These are phyloP conservation scores for Chaetomium sp. DNA, from an alignment of 2,329 filamentous ascomycete genomes.

Conservation along the genomic window DNA sequence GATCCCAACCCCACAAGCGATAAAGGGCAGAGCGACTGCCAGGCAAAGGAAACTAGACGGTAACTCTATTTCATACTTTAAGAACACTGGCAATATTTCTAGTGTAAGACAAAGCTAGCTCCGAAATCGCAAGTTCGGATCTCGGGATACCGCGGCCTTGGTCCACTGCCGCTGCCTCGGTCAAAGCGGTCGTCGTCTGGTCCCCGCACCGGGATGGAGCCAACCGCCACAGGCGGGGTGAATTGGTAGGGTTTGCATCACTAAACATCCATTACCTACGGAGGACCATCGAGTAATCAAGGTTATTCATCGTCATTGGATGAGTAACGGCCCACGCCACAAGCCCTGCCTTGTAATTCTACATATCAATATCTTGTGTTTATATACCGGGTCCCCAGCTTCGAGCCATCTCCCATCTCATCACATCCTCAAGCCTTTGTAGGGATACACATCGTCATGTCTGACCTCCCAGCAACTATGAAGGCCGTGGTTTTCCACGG, in stretches of 20 bases:
- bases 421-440: neutral
- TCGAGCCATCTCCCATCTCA: neutral
- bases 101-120: neutral
- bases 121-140: conserved; percentile 15
- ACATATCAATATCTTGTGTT: neutral
- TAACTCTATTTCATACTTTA: neutral
- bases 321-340: conserved; percentile 3
- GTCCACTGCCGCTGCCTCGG: conserved; percentile 18
- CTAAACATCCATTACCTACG: neutral
- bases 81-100: neutral
- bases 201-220: conserved; percentile 12
- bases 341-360: neutral
- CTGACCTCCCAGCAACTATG: conserved; percentile 62
- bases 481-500: conserved; percentile 87
- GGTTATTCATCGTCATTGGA: neutral
- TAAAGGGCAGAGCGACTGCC: neutral
- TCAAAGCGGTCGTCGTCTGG: conserved; percentile 2
- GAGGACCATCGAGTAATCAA: neutral
- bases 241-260: neutral
- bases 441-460: conserved; percentile 12
- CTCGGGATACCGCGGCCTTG: conserved; percentile 19
- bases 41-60: neutral
- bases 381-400: neutral
- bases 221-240: neutral
- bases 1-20: neutral